Evolutionary conservation across 441 rosid genomes (phyloP), one percentile per base, ranked within the genome.

Genomic region (Hypseocharis bilobata): DNA sequence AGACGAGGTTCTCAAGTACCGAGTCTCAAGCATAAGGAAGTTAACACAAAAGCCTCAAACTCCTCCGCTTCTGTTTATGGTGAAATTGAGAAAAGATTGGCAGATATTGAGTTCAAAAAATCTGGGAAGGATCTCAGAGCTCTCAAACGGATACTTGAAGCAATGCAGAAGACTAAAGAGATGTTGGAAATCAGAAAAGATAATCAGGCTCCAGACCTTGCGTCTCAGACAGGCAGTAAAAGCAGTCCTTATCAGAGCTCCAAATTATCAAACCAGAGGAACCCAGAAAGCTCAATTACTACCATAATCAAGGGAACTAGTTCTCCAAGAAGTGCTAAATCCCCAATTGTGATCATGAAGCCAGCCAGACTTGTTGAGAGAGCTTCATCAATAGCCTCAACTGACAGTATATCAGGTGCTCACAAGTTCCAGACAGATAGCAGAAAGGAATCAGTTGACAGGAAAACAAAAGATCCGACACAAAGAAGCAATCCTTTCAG

Each of bases 41-140:
- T 82, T 69, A 73, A 59, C 62, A 52, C 75, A 32, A 82, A 71
- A 64, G 57, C 60, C 49, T 62, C 64, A 23, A 74, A 69, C 51
- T 26, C 81, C 57, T 13, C 86, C 40, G 72, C 73, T 60, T 79
- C 90, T 13, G 86, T 91, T 65, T 85, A 86, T 54, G 90, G 92
- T 66, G 94, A 89, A 75, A 86, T 89, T 22, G 91, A 91, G 87
- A 88, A 86, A 72, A 77, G 88, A 72, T 73, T 85, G 82, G 78
- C 88, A 36, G 88, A 91, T 74, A 82, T 84, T 4, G 89, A 87
- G 84, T 94, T 89, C 82, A 80, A 76, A 67, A 77, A 76, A 73
- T 82, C 97, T 0, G 96, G 89, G 63, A 89, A 89, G 81, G 97
- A 88, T 76, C 91, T 87, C 63, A 84, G 93, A 80, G 89, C 94